Base-by-base conservation (phyloP, 805 yeast genomes). In the Kuraishia ogatae region DNA sequence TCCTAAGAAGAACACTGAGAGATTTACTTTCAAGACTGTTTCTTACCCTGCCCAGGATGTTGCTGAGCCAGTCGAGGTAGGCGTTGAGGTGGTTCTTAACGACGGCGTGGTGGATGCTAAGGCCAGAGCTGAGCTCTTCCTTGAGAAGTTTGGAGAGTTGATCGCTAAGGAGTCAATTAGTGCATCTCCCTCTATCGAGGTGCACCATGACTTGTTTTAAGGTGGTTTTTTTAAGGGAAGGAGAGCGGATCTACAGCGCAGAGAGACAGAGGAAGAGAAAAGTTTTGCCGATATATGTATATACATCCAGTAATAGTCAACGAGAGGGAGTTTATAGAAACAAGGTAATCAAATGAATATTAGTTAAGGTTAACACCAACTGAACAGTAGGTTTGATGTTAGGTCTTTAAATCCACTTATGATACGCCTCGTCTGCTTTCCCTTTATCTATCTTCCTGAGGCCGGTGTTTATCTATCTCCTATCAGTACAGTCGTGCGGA, bases 31-130 rank as follows among this genome's bases (percentile, higher is more conserved):
- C 19, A 61, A 60, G 13, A 66, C 74, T 51, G 61, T 60, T n/a
- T 60, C 57, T 43, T 64, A 63, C 23, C 24, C 65, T 2, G 46
- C 60, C 1, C 46, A 21, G 22, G 50, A 62, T 15, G 60, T 62
- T 8, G 60, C 61, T 5, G 60, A 64, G 2, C 51, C 66, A 5
- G 63, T 69, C 2, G 64, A 69, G 15, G 63, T 77, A 19, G 71
- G 68, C 29, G 70, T 77, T 21, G 64, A 64, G 19, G 58, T 76
- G 46, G 64, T 66, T 0, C 57, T 73, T 15, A 73, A 74, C 53
- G 72, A 68, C n/a, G 70, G 70, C 54, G 75, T 75, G 22, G 63
- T 65, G 22, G 81, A 76, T 59, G 68, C 81, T n/a, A 75, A 75
- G 58, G 70, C 69, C 50, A 77, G 76, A 65, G 83, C 83, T 15